Evolutionary conservation across 345 rosid genomes (phyloP).

Genomic region (Camelina neglecta): DNA sequence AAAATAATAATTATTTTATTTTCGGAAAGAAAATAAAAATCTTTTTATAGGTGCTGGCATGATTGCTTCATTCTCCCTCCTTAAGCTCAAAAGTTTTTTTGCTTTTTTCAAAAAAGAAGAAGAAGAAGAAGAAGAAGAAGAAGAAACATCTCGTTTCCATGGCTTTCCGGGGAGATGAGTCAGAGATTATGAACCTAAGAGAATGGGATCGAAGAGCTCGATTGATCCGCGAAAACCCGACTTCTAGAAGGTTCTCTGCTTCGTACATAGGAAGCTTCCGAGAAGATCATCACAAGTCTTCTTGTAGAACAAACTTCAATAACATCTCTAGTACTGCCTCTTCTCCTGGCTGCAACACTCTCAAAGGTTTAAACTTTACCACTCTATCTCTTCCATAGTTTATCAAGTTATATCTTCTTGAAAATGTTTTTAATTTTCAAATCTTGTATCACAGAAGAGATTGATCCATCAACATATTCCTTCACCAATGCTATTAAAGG

Average conservation of each 20-base stretch:
- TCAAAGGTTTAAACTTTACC: slow-evolving; percentile 44
- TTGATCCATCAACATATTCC: slow-evolving; percentile 92
- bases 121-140: neutral
- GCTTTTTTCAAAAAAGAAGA: neutral
- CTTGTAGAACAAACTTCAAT: slow-evolving; percentile 60
- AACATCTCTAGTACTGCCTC: slow-evolving; percentile 87
- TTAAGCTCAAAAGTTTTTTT: slow-evolving; percentile 5
- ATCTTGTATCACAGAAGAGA: slow-evolving; percentile 62
- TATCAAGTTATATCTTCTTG: neutral
- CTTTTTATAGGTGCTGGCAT: slow-evolving; percentile 29
- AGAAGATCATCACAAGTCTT: slow-evolving; percentile 67
- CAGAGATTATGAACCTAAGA: slow-evolving; percentile 51
- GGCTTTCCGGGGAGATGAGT: slow-evolving; percentile 46
- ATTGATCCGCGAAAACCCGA: slow-evolving; percentile 55
- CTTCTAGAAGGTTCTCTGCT: slow-evolving; percentile 77
- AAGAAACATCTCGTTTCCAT: slow-evolving; percentile 33
- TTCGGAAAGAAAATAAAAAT: neutral
- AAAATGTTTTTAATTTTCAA: slow-evolving; percentile 3
- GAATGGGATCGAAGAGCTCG: slow-evolving; percentile 65
- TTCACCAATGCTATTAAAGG: slow-evolving; percentile 91
- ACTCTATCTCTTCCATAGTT: slow-evolving; percentile 8
- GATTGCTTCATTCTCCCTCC: slow-evolving; percentile 44
- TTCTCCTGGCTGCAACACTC: slow-evolving; percentile 80
- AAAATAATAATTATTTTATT: neutral
- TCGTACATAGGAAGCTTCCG: slow-evolving; percentile 73